Percentiles rank a stretch among this genome's conserved stretches.
Evolutionary conservation across 2,329 filamentous ascomycete species (phyloP).

Genomic region (Phaeosphaeriaceae sp.): DNA sequence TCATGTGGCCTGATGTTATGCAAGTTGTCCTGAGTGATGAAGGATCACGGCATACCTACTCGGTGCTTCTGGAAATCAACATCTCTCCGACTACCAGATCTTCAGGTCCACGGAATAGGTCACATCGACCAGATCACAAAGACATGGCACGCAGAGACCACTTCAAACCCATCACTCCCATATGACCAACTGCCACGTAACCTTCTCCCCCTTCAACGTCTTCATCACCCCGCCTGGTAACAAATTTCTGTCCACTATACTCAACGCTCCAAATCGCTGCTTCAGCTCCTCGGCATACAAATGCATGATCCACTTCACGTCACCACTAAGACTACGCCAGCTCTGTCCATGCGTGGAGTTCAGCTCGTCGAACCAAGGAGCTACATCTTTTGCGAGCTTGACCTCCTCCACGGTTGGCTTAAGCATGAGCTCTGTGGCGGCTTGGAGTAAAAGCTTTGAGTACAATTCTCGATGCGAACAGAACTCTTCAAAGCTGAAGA

Average conservation of each 20-base stretch:
- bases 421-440: slow-evolving; percentile 50
- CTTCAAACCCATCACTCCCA: neutral
- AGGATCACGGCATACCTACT: no score
- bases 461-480: slow-evolving; percentile 52
- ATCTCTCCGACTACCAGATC: no score
- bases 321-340: slow-evolving; percentile 16
- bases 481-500: slow-evolving; percentile 58
- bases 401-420: slow-evolving; percentile 38
- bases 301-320: slow-evolving; percentile 50
- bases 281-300: slow-evolving; percentile 52
- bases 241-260: slow-evolving; percentile 51
- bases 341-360: neutral
- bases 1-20: no score
- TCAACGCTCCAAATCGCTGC: slow-evolving; percentile 47
- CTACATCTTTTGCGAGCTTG: slow-evolving; percentile 28
- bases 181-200: slow-evolving; percentile 13
- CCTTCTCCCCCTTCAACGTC: slow-evolving; percentile 46
- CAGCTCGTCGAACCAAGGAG: slow-evolving; percentile 6
- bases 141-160: no score
- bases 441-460: slow-evolving; percentile 37
- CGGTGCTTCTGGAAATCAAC: no score
- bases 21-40: no score
- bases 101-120: no score
- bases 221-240: slow-evolving; percentile 52
- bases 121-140: no score